Conservation (phyloP, 2,329 filamentous ascomycete genomes). For the Fusarium napiforme region DNA sequence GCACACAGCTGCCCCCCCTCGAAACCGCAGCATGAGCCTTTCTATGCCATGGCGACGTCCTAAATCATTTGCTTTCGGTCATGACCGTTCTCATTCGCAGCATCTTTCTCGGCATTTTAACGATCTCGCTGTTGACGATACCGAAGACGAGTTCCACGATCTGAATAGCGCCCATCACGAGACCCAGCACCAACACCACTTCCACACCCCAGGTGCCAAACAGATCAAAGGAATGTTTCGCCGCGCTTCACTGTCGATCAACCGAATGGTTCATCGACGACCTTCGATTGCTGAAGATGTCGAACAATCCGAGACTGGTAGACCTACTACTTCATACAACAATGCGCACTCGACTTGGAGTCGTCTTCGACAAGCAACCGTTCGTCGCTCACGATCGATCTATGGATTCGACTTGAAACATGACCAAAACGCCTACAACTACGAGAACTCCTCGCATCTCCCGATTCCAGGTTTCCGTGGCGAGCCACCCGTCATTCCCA, state of each 20-base stretch:
- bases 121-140: conserved; percentile 50
- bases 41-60: conserved; percentile 62
- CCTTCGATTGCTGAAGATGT: conserved; percentile 53
- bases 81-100: conserved; percentile 48
- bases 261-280: conserved; percentile 62
- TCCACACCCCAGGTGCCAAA: conserved; percentile 44
- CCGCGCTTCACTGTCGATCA: conserved; percentile 65
- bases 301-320: conserved; percentile 29
- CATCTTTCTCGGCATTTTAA: conserved; percentile 45
- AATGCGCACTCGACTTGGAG: conserved; percentile 59
- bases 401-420: conserved; percentile 54
- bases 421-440: conserved; percentile 35
- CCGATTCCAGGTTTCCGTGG: conserved; percentile 61
- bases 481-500: conserved; percentile 70
- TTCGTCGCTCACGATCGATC: conserved; percentile 60
- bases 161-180: conserved; percentile 30
- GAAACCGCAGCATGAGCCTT: conserved; percentile 61
- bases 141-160: conserved; percentile 43
- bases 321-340: conserved; percentile 59
- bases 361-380: conserved; percentile 62
- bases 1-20: conserved; percentile 45
- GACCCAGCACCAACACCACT: conserved; percentile 44
- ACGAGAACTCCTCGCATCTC: conserved; percentile 46
- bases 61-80: conserved; percentile 55
- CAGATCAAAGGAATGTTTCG: conserved; percentile 63